Conservation (phyloP, 768 basidiomycete species). For the Naematelia aurantialba region DNA sequence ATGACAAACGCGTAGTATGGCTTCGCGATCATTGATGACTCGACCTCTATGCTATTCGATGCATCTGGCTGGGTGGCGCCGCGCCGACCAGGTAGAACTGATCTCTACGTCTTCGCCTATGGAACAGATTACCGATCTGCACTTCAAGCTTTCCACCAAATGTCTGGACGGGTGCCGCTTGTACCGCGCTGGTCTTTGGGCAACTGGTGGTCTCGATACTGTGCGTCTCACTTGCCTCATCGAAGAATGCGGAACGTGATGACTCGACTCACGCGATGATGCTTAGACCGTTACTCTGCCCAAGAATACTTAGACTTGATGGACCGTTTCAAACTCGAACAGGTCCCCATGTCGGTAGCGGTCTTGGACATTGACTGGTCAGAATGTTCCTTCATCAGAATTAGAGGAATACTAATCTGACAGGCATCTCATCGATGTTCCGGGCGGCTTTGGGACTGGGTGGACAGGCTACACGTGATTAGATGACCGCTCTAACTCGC, state of each 20-base stretch:
- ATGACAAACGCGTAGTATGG: conserved; percentile 12
- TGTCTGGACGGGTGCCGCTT: conserved; percentile 23
- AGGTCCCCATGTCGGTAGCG: conserved; percentile 28
- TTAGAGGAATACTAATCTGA: neutral
- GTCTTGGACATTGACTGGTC: conserved; percentile 39
- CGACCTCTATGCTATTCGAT: conserved; percentile 23
- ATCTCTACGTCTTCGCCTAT: conserved; percentile 32
- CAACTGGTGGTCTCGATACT: conserved; percentile 38
- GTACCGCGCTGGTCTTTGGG: conserved; percentile 32
- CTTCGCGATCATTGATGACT: conserved; percentile 27
- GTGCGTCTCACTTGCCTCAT: conserved; percentile 7
- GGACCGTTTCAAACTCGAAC: conserved; percentile 32
- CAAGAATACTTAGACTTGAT: conserved; percentile 26
- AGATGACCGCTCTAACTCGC: neutral
- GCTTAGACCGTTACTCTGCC: conserved; percentile 25
- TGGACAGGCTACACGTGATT: conserved; percentile 38
- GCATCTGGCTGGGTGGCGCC: conserved; percentile 23
- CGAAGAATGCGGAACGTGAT: too few relatives aligned
- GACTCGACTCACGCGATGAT: conserved; percentile 1
- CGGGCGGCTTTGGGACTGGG: conserved; percentile 19
- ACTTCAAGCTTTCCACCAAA: conserved; percentile 19
- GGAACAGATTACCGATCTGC: conserved; percentile 27
- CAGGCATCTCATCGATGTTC: conserved; percentile 24
- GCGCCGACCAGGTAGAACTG: conserved; percentile 7
- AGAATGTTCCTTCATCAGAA: too few relatives aligned